phyloP scores from a whole-genome alignment of 2,329 filamentous ascomycete species.

The Colletotrichum lindemuthianum region DNA sequence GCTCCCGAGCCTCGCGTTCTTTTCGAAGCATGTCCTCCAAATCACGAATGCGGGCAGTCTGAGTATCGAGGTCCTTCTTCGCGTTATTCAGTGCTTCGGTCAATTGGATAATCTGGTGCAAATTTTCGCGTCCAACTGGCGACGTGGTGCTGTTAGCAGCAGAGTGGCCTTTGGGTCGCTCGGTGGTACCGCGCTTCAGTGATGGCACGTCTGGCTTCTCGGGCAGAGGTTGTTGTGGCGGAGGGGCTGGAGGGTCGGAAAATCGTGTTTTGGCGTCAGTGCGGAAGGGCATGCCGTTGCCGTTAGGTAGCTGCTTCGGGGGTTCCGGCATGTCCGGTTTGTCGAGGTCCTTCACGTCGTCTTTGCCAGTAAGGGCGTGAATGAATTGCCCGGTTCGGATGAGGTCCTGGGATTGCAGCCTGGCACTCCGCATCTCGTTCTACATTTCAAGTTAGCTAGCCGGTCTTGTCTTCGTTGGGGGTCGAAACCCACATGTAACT shows the following conservation, averaged over 20 bases:
- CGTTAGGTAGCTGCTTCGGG: conserved; percentile 61
- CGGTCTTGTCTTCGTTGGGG: neutral
- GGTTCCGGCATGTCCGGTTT: conserved; percentile 60
- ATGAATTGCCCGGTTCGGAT: conserved; percentile 85
- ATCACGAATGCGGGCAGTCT: conserved; percentile 81
- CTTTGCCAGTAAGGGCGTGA: conserved; percentile 78
- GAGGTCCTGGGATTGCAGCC: conserved; percentile 87
- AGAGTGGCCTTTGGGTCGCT: conserved; percentile 71
- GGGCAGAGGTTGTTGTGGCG: conserved; percentile 90
- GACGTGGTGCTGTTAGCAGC: conserved; percentile 59
- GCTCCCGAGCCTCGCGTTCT: conserved; percentile 83
- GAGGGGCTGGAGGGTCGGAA: conserved; percentile 91
- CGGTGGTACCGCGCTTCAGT: conserved; percentile 79
- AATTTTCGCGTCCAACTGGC: conserved; percentile 63
- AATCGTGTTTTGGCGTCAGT: conserved; percentile 85
- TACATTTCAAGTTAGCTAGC: conserved; percentile 51
- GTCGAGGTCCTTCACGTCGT: conserved; percentile 69
- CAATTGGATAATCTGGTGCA: conserved; percentile 82
- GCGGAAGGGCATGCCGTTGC: conserved; percentile 66
- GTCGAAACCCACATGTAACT: conserved; percentile 73
- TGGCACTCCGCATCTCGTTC: conserved; percentile 91
- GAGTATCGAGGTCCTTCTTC: conserved; percentile 87
- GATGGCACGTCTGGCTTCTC: conserved; percentile 88
- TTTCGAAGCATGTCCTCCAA: conserved; percentile 81
- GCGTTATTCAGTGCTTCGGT: conserved; percentile 86